Evolutionary conservation across 2,329 filamentous ascomycete genomes (phyloP).

Genomic region (Fusarium sp.): DNA sequence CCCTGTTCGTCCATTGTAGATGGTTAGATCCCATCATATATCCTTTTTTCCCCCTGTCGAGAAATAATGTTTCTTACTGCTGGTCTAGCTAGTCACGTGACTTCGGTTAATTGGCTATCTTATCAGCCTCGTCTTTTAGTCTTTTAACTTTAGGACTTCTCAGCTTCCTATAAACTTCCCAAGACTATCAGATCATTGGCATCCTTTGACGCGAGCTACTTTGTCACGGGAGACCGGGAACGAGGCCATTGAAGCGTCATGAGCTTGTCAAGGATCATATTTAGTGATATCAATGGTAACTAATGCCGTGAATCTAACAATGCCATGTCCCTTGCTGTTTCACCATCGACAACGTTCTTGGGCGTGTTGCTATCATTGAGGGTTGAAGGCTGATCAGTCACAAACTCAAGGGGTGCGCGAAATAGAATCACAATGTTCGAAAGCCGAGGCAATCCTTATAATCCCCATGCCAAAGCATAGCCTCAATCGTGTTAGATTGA

Average conservation of each 20-base stretch:
- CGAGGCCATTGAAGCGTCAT: not conserved
- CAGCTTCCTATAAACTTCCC: too few relatives aligned
- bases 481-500: not conserved
- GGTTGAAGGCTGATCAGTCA: not conserved
- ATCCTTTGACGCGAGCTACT: not conserved
- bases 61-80: too few relatives aligned
- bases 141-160: too few relatives aligned
- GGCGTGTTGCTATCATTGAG: not conserved
- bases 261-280: not conserved
- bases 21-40: too few relatives aligned
- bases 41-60: too few relatives aligned
- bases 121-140: too few relatives aligned
- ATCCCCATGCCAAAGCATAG: not conserved
- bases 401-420: not conserved
- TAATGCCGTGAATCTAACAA: slow-evolving; percentile 9
- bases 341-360: not conserved
- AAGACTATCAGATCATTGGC: too few relatives aligned
- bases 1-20: too few relatives aligned
- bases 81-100: too few relatives aligned
- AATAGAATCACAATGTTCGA: not conserved
- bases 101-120: too few relatives aligned
- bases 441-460: not conserved
- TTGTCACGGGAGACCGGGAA: not conserved
- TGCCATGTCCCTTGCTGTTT: not conserved
- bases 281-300: not conserved